phyloP scores from a whole-genome alignment of 306 rosid genomes.

The Vigna nakashimae region DNA sequence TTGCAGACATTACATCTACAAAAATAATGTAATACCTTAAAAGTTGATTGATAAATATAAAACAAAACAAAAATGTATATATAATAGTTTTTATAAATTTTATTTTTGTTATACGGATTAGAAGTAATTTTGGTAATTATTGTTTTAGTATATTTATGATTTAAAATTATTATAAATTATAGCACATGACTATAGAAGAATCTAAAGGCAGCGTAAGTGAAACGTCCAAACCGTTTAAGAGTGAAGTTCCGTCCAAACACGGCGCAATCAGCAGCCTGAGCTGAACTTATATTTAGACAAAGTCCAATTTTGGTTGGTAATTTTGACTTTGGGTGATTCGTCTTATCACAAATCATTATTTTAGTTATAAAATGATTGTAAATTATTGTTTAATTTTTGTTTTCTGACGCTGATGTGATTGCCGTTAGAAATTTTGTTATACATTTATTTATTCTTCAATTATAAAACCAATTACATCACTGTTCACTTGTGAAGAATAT shows the following conservation, averaged over 20 bases:
- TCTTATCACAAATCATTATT: neutral
- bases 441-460: neutral
- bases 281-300: slow-evolving; percentile 4
- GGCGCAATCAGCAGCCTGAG: slow-evolving; percentile 1
- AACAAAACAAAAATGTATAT: too few relatives aligned
- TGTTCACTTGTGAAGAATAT: too few relatives aligned
- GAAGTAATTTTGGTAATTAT: too few relatives aligned
- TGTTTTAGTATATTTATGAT: too few relatives aligned
- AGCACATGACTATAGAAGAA: neutral
- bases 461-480: too few relatives aligned
- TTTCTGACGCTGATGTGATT: neutral
- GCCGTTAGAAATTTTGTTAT: neutral
- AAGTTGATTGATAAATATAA: too few relatives aligned
- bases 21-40: too few relatives aligned
- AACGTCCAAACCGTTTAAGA: neutral
- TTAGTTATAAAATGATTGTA: neutral
- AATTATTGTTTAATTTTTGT: neutral
- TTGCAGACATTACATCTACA: too few relatives aligned
- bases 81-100: too few relatives aligned
- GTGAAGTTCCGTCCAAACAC: slow-evolving; percentile 31
- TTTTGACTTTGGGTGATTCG: neutral
- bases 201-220: neutral
- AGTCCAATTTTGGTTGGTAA: slow-evolving; percentile 10
- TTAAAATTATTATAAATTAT: neutral
- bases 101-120: too few relatives aligned